These are phyloP conservation scores for Claviceps sp. DNA, from an alignment of 2,329 filamentous ascomycete genomes.

Conservation along the genomic window DNA sequence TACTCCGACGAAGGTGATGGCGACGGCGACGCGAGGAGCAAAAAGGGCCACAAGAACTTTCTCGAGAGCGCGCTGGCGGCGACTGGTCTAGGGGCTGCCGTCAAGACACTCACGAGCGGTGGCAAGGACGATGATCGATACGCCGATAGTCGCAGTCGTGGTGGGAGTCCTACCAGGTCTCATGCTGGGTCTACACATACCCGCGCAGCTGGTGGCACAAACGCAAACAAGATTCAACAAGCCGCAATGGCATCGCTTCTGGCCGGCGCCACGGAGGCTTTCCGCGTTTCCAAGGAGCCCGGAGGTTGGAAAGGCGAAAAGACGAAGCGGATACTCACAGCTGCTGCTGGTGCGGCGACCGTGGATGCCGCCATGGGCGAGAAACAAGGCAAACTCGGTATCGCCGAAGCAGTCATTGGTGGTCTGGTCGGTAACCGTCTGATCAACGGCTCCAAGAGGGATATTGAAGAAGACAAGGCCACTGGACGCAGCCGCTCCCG, in stretches of 20 bases:
- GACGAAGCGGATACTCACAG: slow-evolving; percentile 80
- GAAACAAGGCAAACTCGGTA: slow-evolving; percentile 68
- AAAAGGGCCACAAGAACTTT: slow-evolving; percentile 50
- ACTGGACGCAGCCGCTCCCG: slow-evolving; percentile 56
- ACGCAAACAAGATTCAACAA: slow-evolving; percentile 56
- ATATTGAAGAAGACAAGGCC: slow-evolving; percentile 46
- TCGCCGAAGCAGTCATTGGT: slow-evolving; percentile 77
- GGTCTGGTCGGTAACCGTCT: slow-evolving; percentile 77
- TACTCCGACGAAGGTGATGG: slow-evolving; percentile 37
- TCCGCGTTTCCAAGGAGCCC: slow-evolving; percentile 76
- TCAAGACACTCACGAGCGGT: slow-evolving; percentile 43
- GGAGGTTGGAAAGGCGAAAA: slow-evolving; percentile 86
- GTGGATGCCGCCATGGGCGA: slow-evolving; percentile 66
- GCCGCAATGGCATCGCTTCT: slow-evolving; percentile 83
- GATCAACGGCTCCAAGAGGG: slow-evolving; percentile 63
- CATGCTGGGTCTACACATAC: slow-evolving; percentile 40
- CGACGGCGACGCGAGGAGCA: slow-evolving; percentile 33
- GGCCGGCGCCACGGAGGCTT: slow-evolving; percentile 83
- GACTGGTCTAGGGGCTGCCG: slow-evolving; percentile 47
- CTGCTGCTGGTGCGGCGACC: slow-evolving; percentile 71
- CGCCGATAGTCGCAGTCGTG: slow-evolving; percentile 33
- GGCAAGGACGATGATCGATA: slow-evolving; percentile 25
- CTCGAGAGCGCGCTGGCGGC: slow-evolving; percentile 49
- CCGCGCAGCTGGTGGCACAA: slow-evolving; percentile 22
- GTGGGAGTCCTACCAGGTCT: slow-evolving; percentile 29